These are phyloP conservation scores for Aspergillus pseudotamarii DNA, from an alignment of 2,329 filamentous ascomycete species.

Conservation along the genomic window DNA sequence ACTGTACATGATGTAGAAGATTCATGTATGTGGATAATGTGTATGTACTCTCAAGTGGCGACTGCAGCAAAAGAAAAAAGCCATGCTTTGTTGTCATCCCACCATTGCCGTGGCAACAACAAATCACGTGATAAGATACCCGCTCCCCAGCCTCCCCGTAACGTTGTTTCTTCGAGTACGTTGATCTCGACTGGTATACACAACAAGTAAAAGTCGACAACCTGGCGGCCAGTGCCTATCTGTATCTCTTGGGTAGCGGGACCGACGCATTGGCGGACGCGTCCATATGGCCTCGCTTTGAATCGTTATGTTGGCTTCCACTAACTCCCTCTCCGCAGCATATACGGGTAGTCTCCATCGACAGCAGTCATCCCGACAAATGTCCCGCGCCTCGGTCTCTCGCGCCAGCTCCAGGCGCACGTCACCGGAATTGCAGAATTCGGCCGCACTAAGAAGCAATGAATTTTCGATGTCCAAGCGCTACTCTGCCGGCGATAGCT, in stretches of 20 bases:
- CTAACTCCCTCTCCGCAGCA: constrained; percentile 40
- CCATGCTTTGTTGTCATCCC: constrained; percentile 3
- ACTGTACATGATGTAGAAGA: not conserved
- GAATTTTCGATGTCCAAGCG: constrained; percentile 27
- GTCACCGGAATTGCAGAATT: constrained; percentile 32
- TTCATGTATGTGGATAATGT: not conserved
- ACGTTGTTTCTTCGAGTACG: constrained; percentile 17
- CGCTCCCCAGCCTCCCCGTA: constrained; percentile 22
- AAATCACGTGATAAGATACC: constrained; percentile 10
- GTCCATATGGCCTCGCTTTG: constrained; percentile 20
- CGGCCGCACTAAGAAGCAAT: constrained; percentile 21
- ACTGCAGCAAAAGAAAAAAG: no score
- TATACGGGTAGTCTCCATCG: constrained; percentile 40
- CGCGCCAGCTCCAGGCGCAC: constrained; percentile 36
- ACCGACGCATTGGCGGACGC: constrained; percentile 21
- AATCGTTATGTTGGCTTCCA: constrained; percentile 37
- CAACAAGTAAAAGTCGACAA: constrained; percentile 17
- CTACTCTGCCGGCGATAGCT: constrained; percentile 73
- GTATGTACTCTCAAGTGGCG: not conserved
- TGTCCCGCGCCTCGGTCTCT: constrained; percentile 41
- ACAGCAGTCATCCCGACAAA: constrained; percentile 39
- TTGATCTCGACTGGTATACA: constrained; percentile 9
- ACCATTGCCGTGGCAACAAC: not conserved
- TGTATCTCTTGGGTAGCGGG: constrained; percentile 9
- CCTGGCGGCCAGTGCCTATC: constrained; percentile 6